A percentile compares a stretch with the other conserved stretches of the same genome.
Evolutionary conservation across 345 rosid species (phyloP).

Genomic region (Cardiospermum halicacabum): DNA sequence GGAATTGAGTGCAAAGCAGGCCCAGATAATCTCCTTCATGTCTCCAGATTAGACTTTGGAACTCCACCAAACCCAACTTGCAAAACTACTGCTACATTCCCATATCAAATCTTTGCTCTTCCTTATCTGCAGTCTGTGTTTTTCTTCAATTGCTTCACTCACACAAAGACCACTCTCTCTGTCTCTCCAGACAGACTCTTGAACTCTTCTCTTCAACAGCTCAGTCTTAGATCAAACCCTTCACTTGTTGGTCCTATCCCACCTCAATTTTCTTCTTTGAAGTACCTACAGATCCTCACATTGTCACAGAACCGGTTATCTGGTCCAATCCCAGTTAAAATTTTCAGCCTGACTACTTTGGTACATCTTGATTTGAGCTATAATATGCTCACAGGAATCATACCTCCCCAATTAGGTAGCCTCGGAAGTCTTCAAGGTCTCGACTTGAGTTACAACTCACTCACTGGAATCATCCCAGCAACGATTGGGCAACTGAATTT

Average conservation of each 20-base stretch:
- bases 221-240: constrained; percentile 80
- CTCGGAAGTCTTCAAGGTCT: constrained; percentile 60
- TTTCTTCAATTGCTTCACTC: constrained; percentile 76
- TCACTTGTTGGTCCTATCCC: constrained; percentile 73
- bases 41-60: constrained; percentile 82
- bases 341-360: constrained; percentile 41
- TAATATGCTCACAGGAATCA: constrained; percentile 50
- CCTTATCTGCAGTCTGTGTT: constrained; percentile 66
- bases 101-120: constrained; percentile 51
- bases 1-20: constrained; percentile 77
- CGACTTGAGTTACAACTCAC: constrained; percentile 72
- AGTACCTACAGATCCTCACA: constrained; percentile 63
- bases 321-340: constrained; percentile 46
- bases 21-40: constrained; percentile 54
- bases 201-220: constrained; percentile 70
- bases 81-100: constrained; percentile 55
- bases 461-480: constrained; percentile 52
- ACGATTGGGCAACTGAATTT: constrained; percentile 54
- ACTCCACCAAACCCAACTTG: constrained; percentile 65
- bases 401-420: constrained; percentile 60
- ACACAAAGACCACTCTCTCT: constrained; percentile 44
- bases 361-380: constrained; percentile 80
- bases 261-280: constrained; percentile 52
- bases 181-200: constrained; percentile 29
- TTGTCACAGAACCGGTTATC: constrained; percentile 69